A percentile compares a stretch with the other conserved stretches of the same genome.
Conservation (phyloP, 179 eudicot species). For the Silene coronaria region DNA sequence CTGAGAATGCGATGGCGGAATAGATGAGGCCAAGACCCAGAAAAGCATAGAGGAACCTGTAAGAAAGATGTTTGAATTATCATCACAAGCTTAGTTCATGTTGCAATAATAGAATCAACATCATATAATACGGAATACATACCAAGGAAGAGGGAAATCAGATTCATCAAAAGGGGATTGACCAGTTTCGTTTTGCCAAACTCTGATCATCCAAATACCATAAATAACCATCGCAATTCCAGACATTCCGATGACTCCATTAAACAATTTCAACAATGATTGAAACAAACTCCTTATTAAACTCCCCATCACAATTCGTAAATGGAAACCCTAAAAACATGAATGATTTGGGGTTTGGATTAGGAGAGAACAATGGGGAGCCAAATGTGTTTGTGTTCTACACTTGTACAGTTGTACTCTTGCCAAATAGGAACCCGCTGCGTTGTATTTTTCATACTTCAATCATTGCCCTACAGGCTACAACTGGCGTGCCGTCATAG, state of each 20-base stretch:
- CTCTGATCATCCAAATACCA: slow-evolving; percentile 64
- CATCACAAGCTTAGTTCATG: background rate
- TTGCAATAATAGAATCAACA: background rate
- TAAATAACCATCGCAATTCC: slow-evolving; percentile 67
- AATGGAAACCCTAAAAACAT: too few relatives aligned
- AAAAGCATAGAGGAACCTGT: slow-evolving; percentile 74
- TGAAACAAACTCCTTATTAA: slow-evolving; percentile 57
- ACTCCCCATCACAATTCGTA: slow-evolving; percentile 29
- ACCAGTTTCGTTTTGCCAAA: slow-evolving; percentile 48
- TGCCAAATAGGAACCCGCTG: too few relatives aligned
- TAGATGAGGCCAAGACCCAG: slow-evolving; percentile 53
- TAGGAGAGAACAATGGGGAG: too few relatives aligned
- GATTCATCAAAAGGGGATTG: slow-evolving; percentile 25
- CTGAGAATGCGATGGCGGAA: slow-evolving; percentile 60
- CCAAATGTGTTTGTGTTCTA: too few relatives aligned
- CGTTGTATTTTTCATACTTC: too few relatives aligned
- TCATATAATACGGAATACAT: background rate
- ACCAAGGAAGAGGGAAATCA: slow-evolving; percentile 55
- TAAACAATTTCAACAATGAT: slow-evolving; percentile 56
- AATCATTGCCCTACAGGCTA: too few relatives aligned
- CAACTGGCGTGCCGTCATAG: too few relatives aligned
- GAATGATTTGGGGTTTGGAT: too few relatives aligned
- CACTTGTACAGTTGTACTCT: too few relatives aligned
- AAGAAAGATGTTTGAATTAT: slow-evolving; percentile 7
- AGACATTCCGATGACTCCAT: slow-evolving; percentile 58